Base-by-base conservation (phyloP, 1,139 yeast genomes). In the Sugiyamaella pinicola region DNA sequence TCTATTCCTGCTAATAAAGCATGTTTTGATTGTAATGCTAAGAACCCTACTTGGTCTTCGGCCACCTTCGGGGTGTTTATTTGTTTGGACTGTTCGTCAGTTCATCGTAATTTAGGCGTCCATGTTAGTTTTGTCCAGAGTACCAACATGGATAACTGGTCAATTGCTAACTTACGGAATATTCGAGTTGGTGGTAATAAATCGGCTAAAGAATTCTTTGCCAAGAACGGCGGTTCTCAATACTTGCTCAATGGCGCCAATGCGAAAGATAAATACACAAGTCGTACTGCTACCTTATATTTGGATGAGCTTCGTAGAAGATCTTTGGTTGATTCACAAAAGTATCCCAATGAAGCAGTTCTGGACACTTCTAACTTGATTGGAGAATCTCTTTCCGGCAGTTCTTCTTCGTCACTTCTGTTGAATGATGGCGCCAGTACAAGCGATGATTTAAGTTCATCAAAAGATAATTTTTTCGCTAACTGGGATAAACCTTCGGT, bases 21-120 rank as follows among this genome's bases (percentile, higher is more conserved):
- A 51, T 93, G 99, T 71, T 90, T 91, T 71, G 99, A 93, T 70
- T 93, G 99, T 72, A 81, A 79, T 29, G 91, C 95, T 35, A 93
- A 89, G 62, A 91, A 91, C 70, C 98, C 99, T 26, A 96, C 96
- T 51, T 93, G 99, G 99, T 95, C 98, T 2, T 88, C 96, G 24
- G 96, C 96, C 47, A 95, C 95, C 57, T 90, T 89, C 68, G 98
- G 98, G 54, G 90, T 93, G 52, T 85, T 91, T 71, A 78, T 93
- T 61, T 93, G 98, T 71, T 80, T 91, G 54, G 96, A 91, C 67
- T 93, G 98, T 71, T 95, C 97, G 56, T 96, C 97, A n/a, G 82
- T 86, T 56, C 99, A 93, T 71, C 82, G 99, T 70, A 95, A 96
- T 53, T 75, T 93, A 68, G 99, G 99, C 51, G 98, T 91, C 47